Conservation (phyloP, 331 rosid genomes). For the Prunus yedoensis region DNA sequence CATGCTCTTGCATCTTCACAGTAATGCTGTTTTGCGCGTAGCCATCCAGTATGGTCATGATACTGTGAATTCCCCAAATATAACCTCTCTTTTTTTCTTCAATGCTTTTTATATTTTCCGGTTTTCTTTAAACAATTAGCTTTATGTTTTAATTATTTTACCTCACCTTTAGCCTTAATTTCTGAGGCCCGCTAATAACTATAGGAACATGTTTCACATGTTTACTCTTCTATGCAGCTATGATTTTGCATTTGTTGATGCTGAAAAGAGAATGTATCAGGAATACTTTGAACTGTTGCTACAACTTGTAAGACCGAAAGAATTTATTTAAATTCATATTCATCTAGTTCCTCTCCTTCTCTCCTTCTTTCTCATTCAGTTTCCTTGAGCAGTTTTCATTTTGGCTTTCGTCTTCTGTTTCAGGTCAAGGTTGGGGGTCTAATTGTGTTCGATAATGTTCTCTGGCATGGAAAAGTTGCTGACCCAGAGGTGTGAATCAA, state of each 20-base stretch:
- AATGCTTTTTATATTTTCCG: not conserved
- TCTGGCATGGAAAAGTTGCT: constrained; percentile 97
- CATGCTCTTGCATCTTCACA: not conserved
- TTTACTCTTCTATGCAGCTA: constrained; percentile 51
- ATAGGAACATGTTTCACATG: constrained; percentile 9
- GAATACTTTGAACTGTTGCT: constrained; percentile 74
- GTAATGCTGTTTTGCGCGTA: not conserved
- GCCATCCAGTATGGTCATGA: not conserved
- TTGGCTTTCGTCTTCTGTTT: constrained; percentile 22
- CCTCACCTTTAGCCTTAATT: not conserved
- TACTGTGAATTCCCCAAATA: not conserved
- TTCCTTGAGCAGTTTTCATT: not conserved
- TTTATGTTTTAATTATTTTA: not conserved
- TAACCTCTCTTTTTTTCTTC: not conserved
- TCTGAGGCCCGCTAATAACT: not conserved
- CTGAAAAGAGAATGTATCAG: constrained; percentile 83
- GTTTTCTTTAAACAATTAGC: constrained; percentile 9
- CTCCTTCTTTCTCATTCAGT: not conserved
- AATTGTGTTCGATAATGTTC: constrained; percentile 84
- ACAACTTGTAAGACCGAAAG: constrained; percentile 62
- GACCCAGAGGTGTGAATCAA: constrained; percentile 73
- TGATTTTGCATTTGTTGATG: constrained; percentile 93
- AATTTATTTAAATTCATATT: not conserved
- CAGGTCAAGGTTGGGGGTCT: constrained; percentile 90
- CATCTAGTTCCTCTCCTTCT: not conserved